These are phyloP conservation scores for Auricularia auricula-judae DNA, from an alignment of 768 basidiomycete species.

Conservation along the genomic window DNA sequence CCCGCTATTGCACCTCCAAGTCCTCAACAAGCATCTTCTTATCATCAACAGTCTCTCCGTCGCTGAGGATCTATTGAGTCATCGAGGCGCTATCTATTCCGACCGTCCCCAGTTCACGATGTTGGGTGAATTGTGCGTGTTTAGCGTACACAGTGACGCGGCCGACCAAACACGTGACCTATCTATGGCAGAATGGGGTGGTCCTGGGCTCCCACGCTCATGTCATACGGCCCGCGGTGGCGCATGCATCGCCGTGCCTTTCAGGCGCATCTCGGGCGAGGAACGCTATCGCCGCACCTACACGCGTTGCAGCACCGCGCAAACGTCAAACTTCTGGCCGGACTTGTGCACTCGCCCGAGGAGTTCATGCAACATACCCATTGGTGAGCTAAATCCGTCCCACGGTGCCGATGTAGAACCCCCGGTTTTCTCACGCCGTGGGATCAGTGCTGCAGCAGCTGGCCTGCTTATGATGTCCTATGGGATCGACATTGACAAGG, in stretches of 20 bases:
- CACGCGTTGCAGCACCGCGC: not conserved
- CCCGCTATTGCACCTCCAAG: not conserved
- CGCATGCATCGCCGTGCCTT: not conserved
- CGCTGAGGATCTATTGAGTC: slow-evolving; percentile 27
- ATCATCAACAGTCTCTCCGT: slow-evolving; percentile 20
- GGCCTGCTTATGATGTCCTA: not conserved
- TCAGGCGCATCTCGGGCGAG: not conserved
- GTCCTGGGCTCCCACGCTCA: not conserved
- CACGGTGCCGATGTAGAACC: not conserved
- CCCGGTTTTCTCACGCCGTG: not conserved
- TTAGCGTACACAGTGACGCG: too few relatives aligned
- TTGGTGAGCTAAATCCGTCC: not conserved
- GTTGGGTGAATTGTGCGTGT: not conserved
- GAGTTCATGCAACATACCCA: not conserved
- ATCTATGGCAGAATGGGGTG: not conserved
- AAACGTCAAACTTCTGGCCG: not conserved
- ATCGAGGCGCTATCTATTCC: slow-evolving; percentile 18
- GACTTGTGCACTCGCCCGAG: not conserved
- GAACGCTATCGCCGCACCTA: not conserved
- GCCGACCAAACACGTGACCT: not conserved
- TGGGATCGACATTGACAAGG: not conserved
- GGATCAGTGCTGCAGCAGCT: not conserved
- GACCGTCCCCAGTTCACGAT: slow-evolving; percentile 14
- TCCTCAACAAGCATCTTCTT: slow-evolving; percentile 10
- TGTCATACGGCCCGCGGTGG: not conserved